These are phyloP conservation scores for Viola odorata DNA, from an alignment of 345 rosid genomes.

Conservation along the genomic window DNA sequence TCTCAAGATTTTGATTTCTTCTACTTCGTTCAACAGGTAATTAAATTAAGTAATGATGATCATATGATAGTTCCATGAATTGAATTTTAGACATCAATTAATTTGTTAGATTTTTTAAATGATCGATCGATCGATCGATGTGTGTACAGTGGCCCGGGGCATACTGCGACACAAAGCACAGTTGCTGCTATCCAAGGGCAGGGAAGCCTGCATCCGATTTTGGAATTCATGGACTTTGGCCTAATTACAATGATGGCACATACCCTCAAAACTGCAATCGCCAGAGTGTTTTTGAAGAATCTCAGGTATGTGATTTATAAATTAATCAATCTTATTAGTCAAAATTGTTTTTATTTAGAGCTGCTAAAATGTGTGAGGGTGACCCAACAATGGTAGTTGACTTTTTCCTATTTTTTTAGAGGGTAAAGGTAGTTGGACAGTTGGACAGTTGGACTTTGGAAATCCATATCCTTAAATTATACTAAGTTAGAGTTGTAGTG, in stretches of 20 bases:
- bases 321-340: too few relatives aligned
- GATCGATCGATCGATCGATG: neutral
- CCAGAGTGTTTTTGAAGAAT: slow-evolving; percentile 34
- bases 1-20: slow-evolving; percentile 72
- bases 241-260: slow-evolving; percentile 62
- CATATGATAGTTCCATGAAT: too few relatives aligned
- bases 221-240: slow-evolving; percentile 94
- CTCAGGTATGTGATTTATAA: slow-evolving; percentile 47
- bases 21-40: slow-evolving; percentile 80
- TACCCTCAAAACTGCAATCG: slow-evolving; percentile 64
- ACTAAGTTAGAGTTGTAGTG: too few relatives aligned
- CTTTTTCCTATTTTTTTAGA: too few relatives aligned
- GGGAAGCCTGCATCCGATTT: slow-evolving; percentile 85
- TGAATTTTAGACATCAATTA: too few relatives aligned
- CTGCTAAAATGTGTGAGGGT: too few relatives aligned
- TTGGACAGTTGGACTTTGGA: too few relatives aligned
- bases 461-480: too few relatives aligned
- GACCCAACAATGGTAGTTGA: too few relatives aligned
- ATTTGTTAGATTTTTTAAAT: neutral
- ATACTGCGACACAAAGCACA: slow-evolving; percentile 54
- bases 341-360: too few relatives aligned
- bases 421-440: too few relatives aligned
- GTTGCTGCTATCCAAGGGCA: slow-evolving; percentile 73
- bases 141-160: slow-evolving; percentile 82
- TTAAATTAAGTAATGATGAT: neutral